These are phyloP conservation scores for Pseudogymnoascus sp. DNA, from an alignment of 2,329 filamentous ascomycete species.

Conservation along the genomic window DNA sequence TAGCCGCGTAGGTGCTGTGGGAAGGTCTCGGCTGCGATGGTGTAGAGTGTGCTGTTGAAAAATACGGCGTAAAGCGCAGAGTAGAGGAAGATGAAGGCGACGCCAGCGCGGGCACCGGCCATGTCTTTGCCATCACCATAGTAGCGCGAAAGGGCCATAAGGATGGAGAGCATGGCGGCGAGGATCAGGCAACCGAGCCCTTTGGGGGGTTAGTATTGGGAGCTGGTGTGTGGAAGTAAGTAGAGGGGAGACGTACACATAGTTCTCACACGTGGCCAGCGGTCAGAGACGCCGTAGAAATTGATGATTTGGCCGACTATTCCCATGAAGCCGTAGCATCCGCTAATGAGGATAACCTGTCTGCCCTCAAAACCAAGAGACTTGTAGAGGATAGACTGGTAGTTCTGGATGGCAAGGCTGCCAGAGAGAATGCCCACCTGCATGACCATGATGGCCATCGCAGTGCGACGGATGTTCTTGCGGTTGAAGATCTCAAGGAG, in stretches of 20 bases:
- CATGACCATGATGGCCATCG: conserved; percentile 25
- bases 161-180: conserved; percentile 21
- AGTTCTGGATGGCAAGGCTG: conserved; percentile 28
- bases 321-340: conserved; percentile 32
- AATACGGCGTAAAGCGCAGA: conserved; percentile 26
- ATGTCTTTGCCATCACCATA: conserved; percentile 14
- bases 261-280: conserved; percentile 23
- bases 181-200: conserved; percentile 23
- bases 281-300: conserved; percentile 24
- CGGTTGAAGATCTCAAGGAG: conserved; percentile 23
- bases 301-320: conserved; percentile 26
- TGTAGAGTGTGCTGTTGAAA: conserved; percentile 26
- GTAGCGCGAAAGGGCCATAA: conserved; percentile 22
- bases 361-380: conserved; percentile 40
- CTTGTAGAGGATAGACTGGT: conserved; percentile 30
- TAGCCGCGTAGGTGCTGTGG: conserved; percentile 21
- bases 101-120: conserved; percentile 19
- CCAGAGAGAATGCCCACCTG: conserved; percentile 28
- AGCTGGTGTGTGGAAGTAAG: conserved; percentile 9
- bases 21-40: conserved; percentile 26
- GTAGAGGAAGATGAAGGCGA: conserved; percentile 29
- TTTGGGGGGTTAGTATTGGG: conserved; percentile 15
- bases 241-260: conserved; percentile 9
- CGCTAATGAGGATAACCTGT: conserved; percentile 39
- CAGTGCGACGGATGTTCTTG: conserved; percentile 24